Evolutionary conservation across 345 rosid species (phyloP).

Genomic region (Odontarrhena argentea): DNA sequence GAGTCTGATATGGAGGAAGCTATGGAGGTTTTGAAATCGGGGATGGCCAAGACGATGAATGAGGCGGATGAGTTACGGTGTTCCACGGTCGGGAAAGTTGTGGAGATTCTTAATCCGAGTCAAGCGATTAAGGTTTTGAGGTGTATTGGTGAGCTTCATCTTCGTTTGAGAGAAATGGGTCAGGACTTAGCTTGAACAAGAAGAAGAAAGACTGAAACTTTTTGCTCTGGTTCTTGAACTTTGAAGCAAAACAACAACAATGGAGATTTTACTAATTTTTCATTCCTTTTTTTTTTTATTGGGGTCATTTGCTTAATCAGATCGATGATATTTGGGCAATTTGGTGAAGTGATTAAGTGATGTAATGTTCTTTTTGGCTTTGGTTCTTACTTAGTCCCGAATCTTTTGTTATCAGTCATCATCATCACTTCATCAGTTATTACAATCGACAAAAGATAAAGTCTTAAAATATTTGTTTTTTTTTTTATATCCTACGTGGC

Average conservation of each 20-base stretch:
- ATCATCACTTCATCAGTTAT: neutral
- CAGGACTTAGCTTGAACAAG: neutral
- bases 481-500: constrained; percentile 11
- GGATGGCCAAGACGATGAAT: constrained; percentile 40
- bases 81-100: constrained; percentile 40
- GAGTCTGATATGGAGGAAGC: constrained; percentile 36
- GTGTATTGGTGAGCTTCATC: constrained; percentile 34
- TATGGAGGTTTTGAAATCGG: constrained; percentile 31
- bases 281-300: neutral
- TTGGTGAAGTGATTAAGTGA: neutral
- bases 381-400: neutral
- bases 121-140: constrained; percentile 37
- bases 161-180: constrained; percentile 28
- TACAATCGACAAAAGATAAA: neutral
- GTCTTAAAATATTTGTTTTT: neutral
- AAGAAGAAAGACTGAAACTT: neutral
- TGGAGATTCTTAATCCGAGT: constrained; percentile 39
- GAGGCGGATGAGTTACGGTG: constrained; percentile 38
- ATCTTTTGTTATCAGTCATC: neutral
- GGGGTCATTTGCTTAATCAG: too few relatives aligned
- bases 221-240: neutral
- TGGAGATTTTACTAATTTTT: constrained; percentile 6
- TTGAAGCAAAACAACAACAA: neutral
- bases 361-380: neutral
- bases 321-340: neutral